Evolutionary conservation across 2,329 filamentous ascomycete genomes (phyloP), one percentile per base, ranked within the genome.

Genomic region (Ophiocordyceps robertsii): DNA sequence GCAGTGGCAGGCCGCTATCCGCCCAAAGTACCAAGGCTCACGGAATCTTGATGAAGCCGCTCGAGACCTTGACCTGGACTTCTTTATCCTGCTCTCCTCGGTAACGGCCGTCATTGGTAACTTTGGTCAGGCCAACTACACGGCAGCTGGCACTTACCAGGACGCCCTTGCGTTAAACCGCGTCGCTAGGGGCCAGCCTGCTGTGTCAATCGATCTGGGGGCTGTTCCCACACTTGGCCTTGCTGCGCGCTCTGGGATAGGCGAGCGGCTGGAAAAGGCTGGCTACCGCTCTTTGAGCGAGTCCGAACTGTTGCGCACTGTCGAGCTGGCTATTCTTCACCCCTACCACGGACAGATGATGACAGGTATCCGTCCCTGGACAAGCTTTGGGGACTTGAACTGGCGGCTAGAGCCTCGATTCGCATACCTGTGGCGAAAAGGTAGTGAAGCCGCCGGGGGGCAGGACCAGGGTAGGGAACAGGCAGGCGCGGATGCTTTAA

Each of bases 91-190:
- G 12, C 46, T 53, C 32, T 58, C 53, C 1, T 62, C 60, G 13
- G 44, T 58, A 3, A 49, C 50, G 0, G 53, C 48, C 16, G 45
- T 59, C 8, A n/a, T 58, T 11, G 60, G 57, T 2, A 47, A 44
- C 27, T 44, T 49, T 5, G 51, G 47, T 2, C 58, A 62, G 42
- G 50, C 53, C 38, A 62, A 61, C 42, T 67, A 67, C 44, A 44
- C 52, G 3, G 59, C 61, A 3, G 63, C 53, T 17, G 63, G 62
- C 46, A 45, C 50, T 17, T 65, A 56, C 49, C 45, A 60, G 32
- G 57, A 63, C 42, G 51, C 52, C 6, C 49, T 66, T 11, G 55
- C 51, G 31, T 48, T 51, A 12, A 54, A 58, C 36, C 55, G 62
- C 6, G 35, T 19, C 16, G 35, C 35, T 8, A 17, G 12, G 16